Evolutionary conservation across 176 grass and related monocot genomes (phyloP), one percentile per base, ranked within the genome.

Genomic region (Oryza coarctata): DNA sequence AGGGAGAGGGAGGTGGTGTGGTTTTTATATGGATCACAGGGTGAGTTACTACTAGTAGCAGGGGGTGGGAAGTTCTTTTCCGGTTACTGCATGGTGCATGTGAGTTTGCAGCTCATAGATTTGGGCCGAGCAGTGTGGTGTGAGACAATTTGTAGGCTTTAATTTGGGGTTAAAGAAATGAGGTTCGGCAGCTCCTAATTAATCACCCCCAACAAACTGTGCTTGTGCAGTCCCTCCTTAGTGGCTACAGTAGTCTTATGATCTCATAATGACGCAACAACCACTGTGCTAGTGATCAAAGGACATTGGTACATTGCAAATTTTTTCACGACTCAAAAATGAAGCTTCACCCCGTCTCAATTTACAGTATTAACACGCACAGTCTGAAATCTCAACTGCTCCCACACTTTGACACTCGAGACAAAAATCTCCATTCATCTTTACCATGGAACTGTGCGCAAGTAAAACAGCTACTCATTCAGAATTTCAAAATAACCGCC

Each of bases 61-160:
- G 32, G 3, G 71, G 15, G 9, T 7, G 36, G 62, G 76, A n/a
- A 81, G 70, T 52, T 71, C n/a, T 65, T 69, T 69, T 9, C 63
- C 52, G 68, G 47, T 82, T 23, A 49, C 82, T 52, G 84, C 88
- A 93, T 93, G 32, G 94, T 93, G 90, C 94, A 91, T 97, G 84
- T 89, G 88, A 86, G 84, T 74, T 71, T 75, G 87, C 74, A 72
- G 71, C 34, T 40, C 69, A 63, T 78, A 79, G 63, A 92, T 92
- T 92, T 89, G 61, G 84, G 40, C 39, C 14, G 77, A 43, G 28
- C 29, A 62, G 50, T 57, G 43, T 4, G 32, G 64, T 38, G 61
- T 35, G 62, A 67, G 10, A 82, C 38, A 7, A 57, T 68, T 29
- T 58, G 62, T n/a, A 75, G 6, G 57, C 28, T 83, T 80, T 77